Conservation (phyloP, 176 grass and related monocot genomes). For the Oryza brachyantha region DNA sequence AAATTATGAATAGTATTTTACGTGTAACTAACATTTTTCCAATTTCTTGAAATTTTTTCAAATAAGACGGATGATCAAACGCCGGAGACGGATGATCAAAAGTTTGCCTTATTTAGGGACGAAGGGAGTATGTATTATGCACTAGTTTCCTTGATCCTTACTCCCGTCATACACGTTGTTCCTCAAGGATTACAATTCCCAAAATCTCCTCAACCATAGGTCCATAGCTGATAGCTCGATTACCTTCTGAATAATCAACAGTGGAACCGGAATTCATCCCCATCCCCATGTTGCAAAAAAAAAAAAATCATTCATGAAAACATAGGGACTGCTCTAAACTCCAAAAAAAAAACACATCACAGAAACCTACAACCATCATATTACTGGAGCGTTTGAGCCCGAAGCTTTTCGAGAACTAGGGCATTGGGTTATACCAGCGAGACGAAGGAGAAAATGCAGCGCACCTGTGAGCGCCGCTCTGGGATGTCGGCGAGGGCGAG, state of each 20-base stretch:
- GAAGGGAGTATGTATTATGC: background rate
- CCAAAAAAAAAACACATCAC: too few species aligned
- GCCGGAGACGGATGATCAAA: too few species aligned
- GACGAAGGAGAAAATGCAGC: conserved; percentile 10
- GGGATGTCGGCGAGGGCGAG: background rate
- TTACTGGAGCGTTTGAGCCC: background rate
- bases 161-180: conserved; percentile 5
- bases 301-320: conserved; percentile 1
- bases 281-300: background rate
- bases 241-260: background rate
- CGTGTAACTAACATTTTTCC: too few species aligned
- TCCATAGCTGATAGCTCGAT: too few species aligned
- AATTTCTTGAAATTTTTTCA: too few species aligned
- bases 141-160: background rate
- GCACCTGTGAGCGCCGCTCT: background rate
- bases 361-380: too few species aligned
- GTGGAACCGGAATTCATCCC: background rate
- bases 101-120: too few species aligned
- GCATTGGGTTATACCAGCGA: background rate
- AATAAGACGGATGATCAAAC: too few species aligned
- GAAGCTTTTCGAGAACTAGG: background rate
- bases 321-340: background rate
- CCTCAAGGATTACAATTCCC: background rate
- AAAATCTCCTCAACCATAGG: background rate
- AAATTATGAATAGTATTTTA: too few species aligned